A percentile compares a stretch with the other conserved stretches of the same genome.
These are phyloP conservation scores for Phascolomyces articulosus DNA, from an alignment of 371 early-diverging fungal species.

Conservation along the genomic window DNA sequence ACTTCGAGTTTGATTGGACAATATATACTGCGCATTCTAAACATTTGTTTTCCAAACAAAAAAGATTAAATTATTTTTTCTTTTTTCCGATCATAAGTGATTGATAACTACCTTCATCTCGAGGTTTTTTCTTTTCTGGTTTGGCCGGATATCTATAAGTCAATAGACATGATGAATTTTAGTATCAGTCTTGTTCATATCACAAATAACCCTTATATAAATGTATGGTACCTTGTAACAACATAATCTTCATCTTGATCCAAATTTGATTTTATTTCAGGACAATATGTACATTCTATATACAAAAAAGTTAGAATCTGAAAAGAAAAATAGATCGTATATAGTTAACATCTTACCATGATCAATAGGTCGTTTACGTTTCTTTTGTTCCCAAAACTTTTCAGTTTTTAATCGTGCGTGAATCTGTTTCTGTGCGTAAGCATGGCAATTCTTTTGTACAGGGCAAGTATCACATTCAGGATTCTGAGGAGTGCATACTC, in stretches of 20 bases:
- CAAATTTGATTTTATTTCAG: slow-evolving; percentile 27
- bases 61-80: no score
- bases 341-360: slow-evolving; percentile 23
- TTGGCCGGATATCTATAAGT: slow-evolving; percentile 63
- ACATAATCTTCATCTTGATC: slow-evolving; percentile 28
- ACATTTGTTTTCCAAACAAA: no score
- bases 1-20: slow-evolving; percentile 46
- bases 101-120: slow-evolving; percentile 74
- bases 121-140: slow-evolving; percentile 61
- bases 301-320: background rate
- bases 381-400: slow-evolving; percentile 27
- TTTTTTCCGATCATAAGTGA: no score
- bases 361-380: slow-evolving; percentile 27
- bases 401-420: slow-evolving; percentile 17
- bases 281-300: slow-evolving; percentile 37
- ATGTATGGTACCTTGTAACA: slow-evolving; percentile 34
- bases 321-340: background rate
- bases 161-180: slow-evolving; percentile 9
- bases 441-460: slow-evolving; percentile 59
- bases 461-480: slow-evolving; percentile 77
- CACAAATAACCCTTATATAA: no score
- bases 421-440: slow-evolving; percentile 49
- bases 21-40: slow-evolving; percentile 69
- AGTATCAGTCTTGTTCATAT: no score
- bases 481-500: slow-evolving; percentile 76